Conservation (phyloP, 768 basidiomycete species). For the Sarcomyxa edulis region DNA sequence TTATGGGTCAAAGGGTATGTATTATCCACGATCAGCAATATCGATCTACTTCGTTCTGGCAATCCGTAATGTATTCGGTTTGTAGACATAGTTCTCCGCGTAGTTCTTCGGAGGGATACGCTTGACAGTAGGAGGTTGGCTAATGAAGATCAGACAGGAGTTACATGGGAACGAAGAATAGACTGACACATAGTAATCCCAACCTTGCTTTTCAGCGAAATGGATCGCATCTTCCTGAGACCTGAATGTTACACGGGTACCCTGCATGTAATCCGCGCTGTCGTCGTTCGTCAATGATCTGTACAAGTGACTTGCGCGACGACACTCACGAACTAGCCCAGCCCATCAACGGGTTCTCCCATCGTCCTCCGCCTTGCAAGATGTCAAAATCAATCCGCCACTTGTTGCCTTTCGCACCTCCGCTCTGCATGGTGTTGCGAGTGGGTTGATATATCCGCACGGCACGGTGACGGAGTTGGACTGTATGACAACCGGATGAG, state of each 20-base stretch:
- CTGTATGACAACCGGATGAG: conserved; percentile 30
- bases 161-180: conserved; percentile 8
- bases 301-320: too few relatives aligned
- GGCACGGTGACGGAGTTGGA: conserved; percentile 76
- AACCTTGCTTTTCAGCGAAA: conserved; percentile 97
- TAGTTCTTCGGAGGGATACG: conserved; percentile 85
- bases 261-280: conserved; percentile 96
- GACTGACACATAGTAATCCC: conserved; percentile 90
- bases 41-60: conserved; percentile 86
- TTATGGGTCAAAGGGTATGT: too few relatives aligned
- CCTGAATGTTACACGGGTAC: conserved; percentile 76
- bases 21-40: too few relatives aligned
- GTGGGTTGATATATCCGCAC: conserved; percentile 93
- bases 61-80: conserved; percentile 72
- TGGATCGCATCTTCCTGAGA: conserved; percentile 88
- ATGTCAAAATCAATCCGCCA: conserved; percentile 97
- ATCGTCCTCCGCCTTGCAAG: conserved; percentile 83
- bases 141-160: conserved; percentile 16
- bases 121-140: conserved; percentile 56
- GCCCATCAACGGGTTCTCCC: conserved; percentile 99
- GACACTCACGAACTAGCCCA: conserved; percentile 87
- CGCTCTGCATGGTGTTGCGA: conserved; percentile 94
- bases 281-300: too few relatives aligned
- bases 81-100: conserved; percentile 88
- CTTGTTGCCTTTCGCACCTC: conserved; percentile 74